phyloP scores from a whole-genome alignment of 345 rosid genomes.

The Anastatica hierochuntica region DNA sequence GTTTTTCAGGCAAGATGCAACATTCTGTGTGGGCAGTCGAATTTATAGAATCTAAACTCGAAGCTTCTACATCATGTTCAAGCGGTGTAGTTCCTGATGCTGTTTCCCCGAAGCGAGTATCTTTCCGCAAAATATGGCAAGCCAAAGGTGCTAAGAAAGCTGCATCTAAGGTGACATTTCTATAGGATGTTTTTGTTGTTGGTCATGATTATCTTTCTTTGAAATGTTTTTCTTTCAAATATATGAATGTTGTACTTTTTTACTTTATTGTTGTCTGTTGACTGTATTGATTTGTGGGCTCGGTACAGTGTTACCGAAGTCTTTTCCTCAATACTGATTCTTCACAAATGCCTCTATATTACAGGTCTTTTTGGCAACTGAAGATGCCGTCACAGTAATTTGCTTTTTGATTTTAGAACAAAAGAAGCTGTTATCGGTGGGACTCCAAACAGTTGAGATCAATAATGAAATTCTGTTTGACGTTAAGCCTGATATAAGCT shows the following conservation, averaged over 20 bases:
- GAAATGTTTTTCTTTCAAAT: too few species aligned
- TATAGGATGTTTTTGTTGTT: slow-evolving; percentile 9
- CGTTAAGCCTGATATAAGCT: slow-evolving; percentile 75
- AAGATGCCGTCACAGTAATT: slow-evolving; percentile 64
- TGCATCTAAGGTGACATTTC: slow-evolving; percentile 61
- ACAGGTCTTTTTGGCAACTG: slow-evolving; percentile 88
- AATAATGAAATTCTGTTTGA: slow-evolving; percentile 63
- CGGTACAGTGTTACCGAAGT: too few species aligned
- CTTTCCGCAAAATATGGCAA: slow-evolving; percentile 89
- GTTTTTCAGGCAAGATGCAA: slow-evolving; percentile 73
- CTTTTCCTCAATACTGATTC: slow-evolving; percentile 1
- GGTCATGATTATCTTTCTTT: too few species aligned
- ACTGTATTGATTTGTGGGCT: too few species aligned
- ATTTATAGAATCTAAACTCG: slow-evolving; percentile 44
- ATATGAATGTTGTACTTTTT: too few species aligned
- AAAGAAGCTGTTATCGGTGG: slow-evolving; percentile 68
- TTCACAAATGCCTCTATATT: slow-evolving; percentile 13
- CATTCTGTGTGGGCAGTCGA: slow-evolving; percentile 91
- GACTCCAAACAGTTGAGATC: slow-evolving; percentile 76
- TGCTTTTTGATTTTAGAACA: slow-evolving; percentile 88
- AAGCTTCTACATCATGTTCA: slow-evolving; percentile 33
- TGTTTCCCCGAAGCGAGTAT: slow-evolving; percentile 45
- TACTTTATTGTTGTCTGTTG: too few species aligned
- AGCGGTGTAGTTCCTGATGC: slow-evolving; percentile 37
- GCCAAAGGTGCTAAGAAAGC: slow-evolving; percentile 76